Base-by-base conservation (phyloP, 192 early-diverging fungal genomes). In the Cladochytrium replicatum region DNA sequence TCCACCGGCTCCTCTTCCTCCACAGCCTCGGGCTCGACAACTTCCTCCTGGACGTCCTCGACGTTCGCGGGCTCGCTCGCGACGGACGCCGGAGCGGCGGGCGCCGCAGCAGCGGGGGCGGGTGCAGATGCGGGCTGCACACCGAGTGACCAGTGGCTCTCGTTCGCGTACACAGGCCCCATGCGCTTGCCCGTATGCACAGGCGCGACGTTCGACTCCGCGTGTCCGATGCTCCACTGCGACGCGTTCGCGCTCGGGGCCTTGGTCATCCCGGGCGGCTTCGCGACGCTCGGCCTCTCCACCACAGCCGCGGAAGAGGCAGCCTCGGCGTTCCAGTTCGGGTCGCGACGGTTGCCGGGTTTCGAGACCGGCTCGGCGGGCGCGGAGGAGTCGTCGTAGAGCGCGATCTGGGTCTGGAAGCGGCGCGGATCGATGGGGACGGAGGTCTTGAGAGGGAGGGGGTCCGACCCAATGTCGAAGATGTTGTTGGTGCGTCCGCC, bases 401-500 rank as follows among this genome's bases (percentile, higher is more conserved):
- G 55, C 13, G 32, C 4, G 34, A 66, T 29, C 41, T 59, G 42
- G 28, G 47, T 41, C 44, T 66, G 47, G 48, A 60, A 64, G 13
- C 67, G 52, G 21, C 49, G 31, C 6, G 58, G 55, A 52, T 67
- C 50, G 49, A 60, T 47, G 39, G 50, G 50, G 34, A 57, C 25
- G 41, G 32, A 15, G 7, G 57, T 51, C 2, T 30, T 13, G 37
- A 45, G 27, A 11, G 55, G 50, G 28, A 42, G 24, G 0, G 54
- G 55, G 2, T 66, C 66, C 27, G 54, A 45, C 19, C 39, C 43
- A 13, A 37, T 37, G 13, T 37, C 13, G 46, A 74, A 74, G 34
- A 74, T 69, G 48, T 67, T 44, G 40, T 25, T 39, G 3, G 61
- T n/a, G 19, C 52, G 54, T 4, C 58, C 64, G 9, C 64, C 64